These are phyloP conservation scores for Penicillium sp. DNA, from an alignment of 2,329 filamentous ascomycete genomes.

Conservation along the genomic window DNA sequence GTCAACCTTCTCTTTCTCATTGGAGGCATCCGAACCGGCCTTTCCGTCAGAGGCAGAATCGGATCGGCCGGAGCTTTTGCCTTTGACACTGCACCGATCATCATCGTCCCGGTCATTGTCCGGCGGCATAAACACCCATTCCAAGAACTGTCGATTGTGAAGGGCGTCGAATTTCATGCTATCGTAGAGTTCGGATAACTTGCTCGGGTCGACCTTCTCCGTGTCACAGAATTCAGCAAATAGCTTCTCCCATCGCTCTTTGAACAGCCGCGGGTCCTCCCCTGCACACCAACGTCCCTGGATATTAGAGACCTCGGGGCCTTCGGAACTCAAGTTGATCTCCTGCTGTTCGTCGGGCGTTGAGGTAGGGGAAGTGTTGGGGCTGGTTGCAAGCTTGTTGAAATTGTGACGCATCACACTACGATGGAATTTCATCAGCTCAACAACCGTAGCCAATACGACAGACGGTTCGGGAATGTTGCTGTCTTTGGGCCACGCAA, in stretches of 20 bases:
- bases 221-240: slow-evolving; percentile 96
- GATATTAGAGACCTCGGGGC: slow-evolving; percentile 68
- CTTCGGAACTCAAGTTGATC: slow-evolving; percentile 27
- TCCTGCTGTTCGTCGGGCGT: slow-evolving; percentile 19
- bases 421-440: slow-evolving; percentile 97
- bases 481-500: slow-evolving; percentile 85
- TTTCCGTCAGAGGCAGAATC: slow-evolving; percentile 28
- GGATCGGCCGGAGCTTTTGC: slow-evolving; percentile 23
- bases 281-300: slow-evolving; percentile 95
- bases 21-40: slow-evolving; percentile 22
- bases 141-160: slow-evolving; percentile 93
- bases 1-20: slow-evolving; percentile 36
- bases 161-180: slow-evolving; percentile 99
- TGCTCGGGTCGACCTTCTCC: slow-evolving; percentile 97
- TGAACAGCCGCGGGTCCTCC: slow-evolving; percentile 92
- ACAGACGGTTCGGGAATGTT: slow-evolving; percentile 93
- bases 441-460: slow-evolving; percentile 88
- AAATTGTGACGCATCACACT: slow-evolving; percentile 96
- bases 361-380: slow-evolving; percentile 60
- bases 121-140: slow-evolving; percentile 95
- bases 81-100: slow-evolving; percentile 38
- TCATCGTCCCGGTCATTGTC: slow-evolving; percentile 77
- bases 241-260: slow-evolving; percentile 96
- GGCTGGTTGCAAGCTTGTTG: slow-evolving; percentile 70
- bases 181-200: slow-evolving; percentile 97